These are phyloP conservation scores for Colletotrichum noveboracense DNA, from an alignment of 2,329 filamentous ascomycete species.

Conservation along the genomic window DNA sequence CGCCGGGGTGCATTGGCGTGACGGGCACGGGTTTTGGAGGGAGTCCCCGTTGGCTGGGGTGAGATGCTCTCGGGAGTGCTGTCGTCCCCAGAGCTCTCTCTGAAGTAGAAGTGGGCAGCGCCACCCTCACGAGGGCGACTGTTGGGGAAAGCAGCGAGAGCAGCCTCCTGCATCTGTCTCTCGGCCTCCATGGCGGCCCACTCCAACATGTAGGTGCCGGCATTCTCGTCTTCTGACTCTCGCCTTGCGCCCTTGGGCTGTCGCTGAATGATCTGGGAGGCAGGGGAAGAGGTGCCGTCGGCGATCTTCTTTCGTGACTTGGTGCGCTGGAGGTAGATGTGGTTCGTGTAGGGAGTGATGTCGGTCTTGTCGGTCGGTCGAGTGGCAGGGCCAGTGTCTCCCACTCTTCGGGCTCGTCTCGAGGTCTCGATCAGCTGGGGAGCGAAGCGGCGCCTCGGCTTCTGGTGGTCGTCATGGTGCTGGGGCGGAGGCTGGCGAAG, in stretches of 20 bases:
- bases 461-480: constrained; percentile 21
- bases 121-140: constrained; percentile 72
- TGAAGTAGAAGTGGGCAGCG: constrained; percentile 73
- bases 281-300: constrained; percentile 23
- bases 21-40: constrained; percentile 22
- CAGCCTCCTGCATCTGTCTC: constrained; percentile 78
- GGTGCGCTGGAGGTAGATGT: constrained; percentile 57
- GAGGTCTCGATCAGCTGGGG: constrained; percentile 85
- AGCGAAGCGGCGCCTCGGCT: constrained; percentile 60
- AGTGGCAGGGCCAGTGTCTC: constrained; percentile 67
- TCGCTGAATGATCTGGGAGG: constrained; percentile 30
- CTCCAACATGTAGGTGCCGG: constrained; percentile 78
- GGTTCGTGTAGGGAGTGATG: constrained; percentile 67
- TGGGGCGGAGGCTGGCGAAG: constrained; percentile 20
- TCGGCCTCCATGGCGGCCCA: constrained; percentile 82
- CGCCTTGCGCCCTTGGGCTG: constrained; percentile 56
- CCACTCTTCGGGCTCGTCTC: constrained; percentile 70
- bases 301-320: constrained; percentile 43
- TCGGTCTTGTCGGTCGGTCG: constrained; percentile 74
- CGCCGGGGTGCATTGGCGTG: constrained; percentile 45
- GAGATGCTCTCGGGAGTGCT: constrained; percentile 45
- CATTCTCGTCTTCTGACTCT: constrained; percentile 77
- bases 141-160: constrained; percentile 77
- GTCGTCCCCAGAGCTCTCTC: constrained; percentile 67
- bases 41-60: constrained; percentile 28